A percentile compares a stretch with the other conserved stretches of the same genome.
Evolutionary conservation across 176 grass and related monocot species (phyloP).

Genomic region (Eleusine coracana): DNA sequence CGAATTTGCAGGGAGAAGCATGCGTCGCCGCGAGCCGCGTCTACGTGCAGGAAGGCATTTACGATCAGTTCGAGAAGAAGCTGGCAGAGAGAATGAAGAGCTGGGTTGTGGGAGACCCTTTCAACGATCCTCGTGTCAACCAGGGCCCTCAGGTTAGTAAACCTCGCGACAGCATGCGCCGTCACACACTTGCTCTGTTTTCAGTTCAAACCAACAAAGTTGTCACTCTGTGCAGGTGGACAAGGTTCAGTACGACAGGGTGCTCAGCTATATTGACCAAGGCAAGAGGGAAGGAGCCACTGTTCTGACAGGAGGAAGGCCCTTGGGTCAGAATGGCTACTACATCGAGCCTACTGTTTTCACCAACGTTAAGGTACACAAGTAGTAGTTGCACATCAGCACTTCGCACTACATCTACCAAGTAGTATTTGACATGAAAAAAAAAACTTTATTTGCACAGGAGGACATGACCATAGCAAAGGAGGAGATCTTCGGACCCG

Average conservation of each 20-base stretch:
- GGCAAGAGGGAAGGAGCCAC: conserved; percentile 31
- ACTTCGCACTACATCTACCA: neutral
- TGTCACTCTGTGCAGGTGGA: conserved; percentile 44
- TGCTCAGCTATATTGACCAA: conserved; percentile 15
- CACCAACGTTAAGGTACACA: conserved; percentile 5
- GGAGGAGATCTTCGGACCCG: conserved; percentile 84
- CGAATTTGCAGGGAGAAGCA: neutral
- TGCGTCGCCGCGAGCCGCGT: neutral
- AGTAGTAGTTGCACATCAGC: neutral
- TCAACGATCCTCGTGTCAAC: neutral
- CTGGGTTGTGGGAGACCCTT: conserved; percentile 32
- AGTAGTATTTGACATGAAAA: neutral
- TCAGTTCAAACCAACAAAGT: neutral
- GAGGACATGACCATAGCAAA: conserved; percentile 69
- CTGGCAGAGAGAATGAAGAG: neutral
- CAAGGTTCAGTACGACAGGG: conserved; percentile 22
- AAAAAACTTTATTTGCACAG: conserved; percentile 10
- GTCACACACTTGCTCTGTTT: neutral
- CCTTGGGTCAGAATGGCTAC: neutral
- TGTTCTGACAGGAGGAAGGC: conserved; percentile 14
- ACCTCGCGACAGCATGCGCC: neutral
- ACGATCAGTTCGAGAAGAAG: neutral
- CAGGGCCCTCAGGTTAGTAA: conserved; percentile 31
- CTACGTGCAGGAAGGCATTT: neutral
- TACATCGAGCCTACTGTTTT: conserved; percentile 23